A percentile compares a stretch with the other conserved stretches of the same genome.
Evolutionary conservation across 1,139 yeast species (phyloP).

Genomic region (Hanseniaspora uvarum): DNA sequence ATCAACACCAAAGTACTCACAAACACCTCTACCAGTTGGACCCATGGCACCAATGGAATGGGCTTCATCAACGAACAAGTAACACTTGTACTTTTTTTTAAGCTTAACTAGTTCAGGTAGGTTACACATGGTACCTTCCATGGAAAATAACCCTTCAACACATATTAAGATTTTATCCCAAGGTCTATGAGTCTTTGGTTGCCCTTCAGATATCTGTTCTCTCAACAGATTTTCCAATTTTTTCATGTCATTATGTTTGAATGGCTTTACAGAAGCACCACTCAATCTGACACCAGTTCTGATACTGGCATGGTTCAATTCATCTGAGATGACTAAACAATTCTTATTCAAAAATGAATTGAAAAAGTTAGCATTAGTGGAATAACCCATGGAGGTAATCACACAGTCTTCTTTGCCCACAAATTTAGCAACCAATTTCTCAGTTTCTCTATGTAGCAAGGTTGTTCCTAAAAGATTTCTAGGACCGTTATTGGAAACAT

Average conservation of each 20-base stretch:
- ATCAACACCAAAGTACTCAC: conserved; percentile 78
- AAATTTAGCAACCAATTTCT: conserved; percentile 66
- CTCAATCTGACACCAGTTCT: conserved; percentile 89
- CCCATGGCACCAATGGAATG: conserved; percentile 98
- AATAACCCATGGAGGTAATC: conserved; percentile 87
- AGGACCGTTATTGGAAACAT: conserved; percentile 71
- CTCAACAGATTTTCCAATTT: conserved; percentile 69
- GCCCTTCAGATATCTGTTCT: conserved; percentile 90
- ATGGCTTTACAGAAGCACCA: conserved; percentile 87
- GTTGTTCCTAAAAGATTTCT: conserved; percentile 66
- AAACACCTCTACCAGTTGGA: conserved; percentile 83
- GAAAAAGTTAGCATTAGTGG: conserved; percentile 88
- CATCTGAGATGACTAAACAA: conserved; percentile 86
- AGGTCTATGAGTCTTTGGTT: conserved; percentile 91
- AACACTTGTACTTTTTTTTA: conserved; percentile 77
- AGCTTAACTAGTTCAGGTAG: conserved; percentile 67
- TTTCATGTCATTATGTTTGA: conserved; percentile 83
- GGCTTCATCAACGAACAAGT: conserved; percentile 90
- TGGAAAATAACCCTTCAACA: conserved; percentile 90
- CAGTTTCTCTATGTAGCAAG: conserved; percentile 66
- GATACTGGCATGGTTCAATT: conserved; percentile 88
- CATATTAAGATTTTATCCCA: conserved; percentile 91
- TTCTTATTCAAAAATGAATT: conserved; percentile 74
- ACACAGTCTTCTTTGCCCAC: conserved; percentile 86
- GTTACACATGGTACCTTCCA: conserved; percentile 95